phyloP scores from a whole-genome alignment of 768 basidiomycete species.

The Suillus bovinus region DNA sequence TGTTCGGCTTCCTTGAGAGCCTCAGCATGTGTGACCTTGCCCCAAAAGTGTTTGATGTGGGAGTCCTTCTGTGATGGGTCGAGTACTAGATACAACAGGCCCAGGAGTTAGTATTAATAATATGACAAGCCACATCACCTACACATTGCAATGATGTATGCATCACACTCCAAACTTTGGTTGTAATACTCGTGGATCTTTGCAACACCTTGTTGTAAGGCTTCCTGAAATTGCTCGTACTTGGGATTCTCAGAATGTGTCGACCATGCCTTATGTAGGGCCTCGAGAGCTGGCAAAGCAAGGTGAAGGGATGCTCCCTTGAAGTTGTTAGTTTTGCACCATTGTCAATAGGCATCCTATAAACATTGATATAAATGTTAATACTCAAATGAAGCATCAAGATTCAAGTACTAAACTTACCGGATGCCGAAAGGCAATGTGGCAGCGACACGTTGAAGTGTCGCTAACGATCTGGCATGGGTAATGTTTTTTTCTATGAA shows the following conservation, averaged over 20 bases:
- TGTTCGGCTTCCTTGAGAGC: conserved; percentile 18
- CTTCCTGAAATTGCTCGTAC: too few species aligned
- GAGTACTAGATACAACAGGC: conserved; percentile 27
- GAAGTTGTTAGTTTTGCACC: conserved; percentile 29
- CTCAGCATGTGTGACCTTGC: conserved; percentile 14
- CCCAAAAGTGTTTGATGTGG: conserved; percentile 30
- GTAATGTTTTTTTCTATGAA: conserved; percentile 4
- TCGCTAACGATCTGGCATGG: conserved; percentile 4
- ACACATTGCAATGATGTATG: too few species aligned
- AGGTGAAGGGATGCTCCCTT: too few species aligned
- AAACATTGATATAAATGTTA: not conserved
- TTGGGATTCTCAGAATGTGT: too few species aligned
- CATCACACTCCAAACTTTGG: too few species aligned
- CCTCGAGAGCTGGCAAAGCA: too few species aligned
- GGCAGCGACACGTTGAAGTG: not conserved
- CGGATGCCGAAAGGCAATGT: not conserved
- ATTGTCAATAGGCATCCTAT: conserved; percentile 28
- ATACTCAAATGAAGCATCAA: not conserved
- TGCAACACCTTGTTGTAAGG: too few species aligned
- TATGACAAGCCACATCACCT: too few species aligned
- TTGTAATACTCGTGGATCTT: too few species aligned
- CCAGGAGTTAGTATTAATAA: not conserved
- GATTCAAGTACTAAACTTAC: not conserved
- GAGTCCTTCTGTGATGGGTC: conserved; percentile 23
- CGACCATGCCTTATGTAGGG: too few species aligned